These are phyloP conservation scores for Cordyceps farinosa DNA, from an alignment of 2,329 filamentous ascomycete species.

Conservation along the genomic window DNA sequence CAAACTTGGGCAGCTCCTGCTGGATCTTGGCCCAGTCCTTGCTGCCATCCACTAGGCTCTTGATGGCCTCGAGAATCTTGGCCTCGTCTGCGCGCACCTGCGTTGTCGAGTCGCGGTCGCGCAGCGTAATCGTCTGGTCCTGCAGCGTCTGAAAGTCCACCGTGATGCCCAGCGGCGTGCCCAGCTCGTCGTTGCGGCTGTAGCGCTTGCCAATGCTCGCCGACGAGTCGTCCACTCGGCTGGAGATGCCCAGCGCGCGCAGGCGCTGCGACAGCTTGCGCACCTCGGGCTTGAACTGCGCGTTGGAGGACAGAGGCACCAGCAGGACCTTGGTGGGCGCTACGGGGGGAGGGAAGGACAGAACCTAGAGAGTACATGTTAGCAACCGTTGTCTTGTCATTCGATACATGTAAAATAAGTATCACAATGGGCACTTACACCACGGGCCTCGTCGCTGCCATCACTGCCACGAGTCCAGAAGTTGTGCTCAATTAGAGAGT, in stretches of 20 bases:
- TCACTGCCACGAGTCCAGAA: constrained; percentile 79
- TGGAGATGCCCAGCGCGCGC: constrained; percentile 72
- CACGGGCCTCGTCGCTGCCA: constrained; percentile 69
- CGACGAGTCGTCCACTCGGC: constrained; percentile 82
- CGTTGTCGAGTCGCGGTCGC: constrained; percentile 85
- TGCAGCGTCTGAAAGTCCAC: constrained; percentile 94
- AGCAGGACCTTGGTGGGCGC: constrained; percentile 96
- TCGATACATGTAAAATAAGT: background rate
- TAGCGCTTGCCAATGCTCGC: constrained; percentile 95
- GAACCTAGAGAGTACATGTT: constrained; percentile 37
- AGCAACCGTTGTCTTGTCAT: constrained; percentile 3
- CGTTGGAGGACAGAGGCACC: constrained; percentile 79
- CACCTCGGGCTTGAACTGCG: constrained; percentile 75
- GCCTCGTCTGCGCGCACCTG: constrained; percentile 84
- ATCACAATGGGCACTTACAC: constrained; percentile 56
- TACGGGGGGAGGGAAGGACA: constrained; percentile 58
- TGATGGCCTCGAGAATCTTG: constrained; percentile 73
- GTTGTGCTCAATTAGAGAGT: constrained; percentile 87
- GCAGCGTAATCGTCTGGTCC: constrained; percentile 79
- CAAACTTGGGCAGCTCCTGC: constrained; percentile 77
- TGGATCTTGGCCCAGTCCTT: constrained; percentile 68
- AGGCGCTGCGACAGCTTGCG: constrained; percentile 71
- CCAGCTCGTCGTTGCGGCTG: constrained; percentile 90
- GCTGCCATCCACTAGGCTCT: constrained; percentile 45
- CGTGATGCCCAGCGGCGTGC: constrained; percentile 89